Conservation (phyloP, 306 rosid species). For the Macrotyloma uniflorum region DNA sequence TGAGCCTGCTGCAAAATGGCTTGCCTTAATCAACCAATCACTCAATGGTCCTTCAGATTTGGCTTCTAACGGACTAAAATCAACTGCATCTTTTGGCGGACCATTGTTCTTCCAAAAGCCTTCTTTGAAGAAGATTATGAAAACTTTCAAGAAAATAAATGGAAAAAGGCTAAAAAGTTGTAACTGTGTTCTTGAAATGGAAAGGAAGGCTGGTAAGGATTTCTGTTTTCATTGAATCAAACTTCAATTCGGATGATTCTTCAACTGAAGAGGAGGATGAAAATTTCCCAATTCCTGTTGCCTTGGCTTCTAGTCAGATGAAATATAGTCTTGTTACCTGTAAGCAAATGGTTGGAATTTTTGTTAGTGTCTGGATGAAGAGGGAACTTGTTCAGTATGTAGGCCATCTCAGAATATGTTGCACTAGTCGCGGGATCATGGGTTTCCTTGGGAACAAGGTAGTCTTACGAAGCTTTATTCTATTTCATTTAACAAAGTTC, state of each 20-base stretch:
- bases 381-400: conserved; percentile 76
- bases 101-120: conserved; percentile 76
- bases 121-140: conserved; percentile 78
- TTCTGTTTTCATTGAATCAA: conserved; percentile 74
- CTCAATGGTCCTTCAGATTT: conserved; percentile 62
- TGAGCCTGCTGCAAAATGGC: conserved; percentile 96
- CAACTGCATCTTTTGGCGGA: conserved; percentile 50
- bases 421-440: conserved; percentile 94
- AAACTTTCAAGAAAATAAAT: conserved; percentile 65
- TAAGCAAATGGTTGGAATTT: conserved; percentile 98
- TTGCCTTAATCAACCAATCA: conserved; percentile 73
- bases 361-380: conserved; percentile 78
- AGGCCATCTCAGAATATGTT: conserved; percentile 77
- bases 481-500: not conserved
- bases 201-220: conserved; percentile 75
- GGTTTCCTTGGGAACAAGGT: conserved; percentile 99
- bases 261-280: conserved; percentile 91
- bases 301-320: conserved; percentile 51
- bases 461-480: not conserved
- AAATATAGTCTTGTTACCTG: conserved; percentile 80
- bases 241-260: conserved; percentile 50
- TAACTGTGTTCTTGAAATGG: conserved; percentile 72
- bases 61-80: conserved; percentile 46
- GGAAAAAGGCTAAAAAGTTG: conserved; percentile 73
- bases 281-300: conserved; percentile 47